Percentiles rank a stretch among this genome's conserved stretches.
These are phyloP conservation scores for Drosera capensis DNA, from an alignment of 148 eudicot species.

Conservation along the genomic window DNA sequence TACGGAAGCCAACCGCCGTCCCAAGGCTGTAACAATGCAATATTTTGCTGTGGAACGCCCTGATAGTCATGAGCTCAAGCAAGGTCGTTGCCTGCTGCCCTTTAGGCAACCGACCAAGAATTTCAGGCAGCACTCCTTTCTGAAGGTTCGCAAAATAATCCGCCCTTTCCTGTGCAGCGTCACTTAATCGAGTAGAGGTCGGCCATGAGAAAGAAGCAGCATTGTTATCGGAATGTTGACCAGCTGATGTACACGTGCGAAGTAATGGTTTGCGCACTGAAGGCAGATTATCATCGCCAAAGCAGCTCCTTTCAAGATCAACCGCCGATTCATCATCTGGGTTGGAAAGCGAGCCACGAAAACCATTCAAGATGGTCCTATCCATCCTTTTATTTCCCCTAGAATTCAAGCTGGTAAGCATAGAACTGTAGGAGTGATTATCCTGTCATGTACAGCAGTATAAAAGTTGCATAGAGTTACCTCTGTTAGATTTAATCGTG, in stretches of 20 bases:
- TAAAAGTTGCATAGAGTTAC: no score
- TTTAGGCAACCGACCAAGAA: slow-evolving; percentile 58
- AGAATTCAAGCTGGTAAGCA: no score
- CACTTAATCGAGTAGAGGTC: slow-evolving; percentile 62
- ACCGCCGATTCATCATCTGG: slow-evolving; percentile 87
- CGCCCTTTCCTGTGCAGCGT: slow-evolving; percentile 91
- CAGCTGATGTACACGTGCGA: slow-evolving; percentile 74
- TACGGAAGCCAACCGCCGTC: slow-evolving; percentile 92
- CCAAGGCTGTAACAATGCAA: slow-evolving; percentile 96
- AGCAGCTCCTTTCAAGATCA: slow-evolving; percentile 64
- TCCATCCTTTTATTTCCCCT: slow-evolving; percentile 65
- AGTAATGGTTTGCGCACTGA: slow-evolving; percentile 77
- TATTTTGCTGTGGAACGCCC: slow-evolving; percentile 96
- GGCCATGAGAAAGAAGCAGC: slow-evolving; percentile 98
- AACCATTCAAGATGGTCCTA: slow-evolving; percentile 35
- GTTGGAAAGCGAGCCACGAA: slow-evolving; percentile 52
- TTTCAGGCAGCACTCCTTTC: slow-evolving; percentile 81
- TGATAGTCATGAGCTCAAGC: slow-evolving; percentile 91
- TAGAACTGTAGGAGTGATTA: no score
- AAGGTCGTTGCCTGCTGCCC: slow-evolving; percentile 84
- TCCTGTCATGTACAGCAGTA: no score
- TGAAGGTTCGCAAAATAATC: slow-evolving; percentile 89
- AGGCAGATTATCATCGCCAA: slow-evolving; percentile 42
- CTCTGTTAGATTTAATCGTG: no score
- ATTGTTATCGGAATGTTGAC: slow-evolving; percentile 77